Base-by-base conservation (phyloP, 352 stramenopile species). In the Globisporangium parvum region DNA sequence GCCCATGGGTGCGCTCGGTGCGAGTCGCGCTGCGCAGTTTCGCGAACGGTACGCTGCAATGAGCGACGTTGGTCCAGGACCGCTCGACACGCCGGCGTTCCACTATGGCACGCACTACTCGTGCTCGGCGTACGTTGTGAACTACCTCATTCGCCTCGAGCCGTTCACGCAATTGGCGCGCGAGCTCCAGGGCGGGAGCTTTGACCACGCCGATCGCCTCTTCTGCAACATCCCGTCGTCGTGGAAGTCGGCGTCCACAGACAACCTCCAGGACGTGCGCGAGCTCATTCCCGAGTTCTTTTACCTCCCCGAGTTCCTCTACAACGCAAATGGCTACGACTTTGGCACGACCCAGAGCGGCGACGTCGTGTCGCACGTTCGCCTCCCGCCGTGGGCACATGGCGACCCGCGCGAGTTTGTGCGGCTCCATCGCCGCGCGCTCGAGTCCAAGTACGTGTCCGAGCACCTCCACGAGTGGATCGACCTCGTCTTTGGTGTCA, bases 31-130 rank as follows among this genome's bases (percentile, higher is more conserved):
- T 39, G 63, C 78, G 0, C 79, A 96, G 35, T 97, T 98, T 58
- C 62, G 76, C 40, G 88, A 96, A 42, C 73, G 92, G 21, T 97
- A 90, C 54, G 59, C 82, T 20, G 73, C 80, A 6, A 77, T 93
- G 71, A 74, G 46, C 21, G 81, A 92, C 21, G 61, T 71, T 10
- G 62, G 50, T 8, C 51, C 66, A 11, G 67, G 57, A 9, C 58
- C 61, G 12, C 73, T 90, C 55, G 79, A 77, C n/a, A 74, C 78
- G 2, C 95, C 96, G 1, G 78, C 93, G 9, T 98, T 98, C 63
- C 91, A 98, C 62, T 98, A 98, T 63, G 96, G 96, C 6, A 98
- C 93, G 6, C 96, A 99, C 63, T 99, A 99, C 71, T 98, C 88
- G 26, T 97, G 90, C 49, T 96, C 96, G 24, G 96, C 84, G 18